Percentiles rank a stretch among this genome's conserved stretches.
Conservation (phyloP, 768 basidiomycete genomes). For the Xanthoconium purpureum region DNA sequence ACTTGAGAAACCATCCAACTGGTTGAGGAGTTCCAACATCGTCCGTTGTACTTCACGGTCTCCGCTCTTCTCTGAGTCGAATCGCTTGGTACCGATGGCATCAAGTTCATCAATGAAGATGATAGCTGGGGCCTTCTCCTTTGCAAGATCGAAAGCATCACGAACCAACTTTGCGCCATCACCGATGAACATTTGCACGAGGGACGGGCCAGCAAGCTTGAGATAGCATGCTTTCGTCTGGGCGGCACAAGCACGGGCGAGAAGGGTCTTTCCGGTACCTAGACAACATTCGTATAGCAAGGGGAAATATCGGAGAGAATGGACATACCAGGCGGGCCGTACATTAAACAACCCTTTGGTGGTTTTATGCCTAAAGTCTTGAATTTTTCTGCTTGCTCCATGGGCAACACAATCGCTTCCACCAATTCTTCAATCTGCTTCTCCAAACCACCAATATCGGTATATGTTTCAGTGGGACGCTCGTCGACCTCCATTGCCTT, state of each 20-base stretch:
- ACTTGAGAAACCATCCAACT: conserved; percentile 95
- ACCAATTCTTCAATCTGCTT: conserved; percentile 99
- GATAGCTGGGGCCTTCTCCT: conserved; percentile 98
- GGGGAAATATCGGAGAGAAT: background rate
- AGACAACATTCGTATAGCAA: conserved; percentile 1
- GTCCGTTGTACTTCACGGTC: conserved; percentile 99
- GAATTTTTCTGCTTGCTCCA: conserved; percentile 98
- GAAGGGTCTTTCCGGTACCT: conserved; percentile 96
- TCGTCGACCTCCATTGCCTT: conserved; percentile 99
- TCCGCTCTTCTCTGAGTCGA: conserved; percentile 98
- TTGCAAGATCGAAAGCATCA: conserved; percentile 96
- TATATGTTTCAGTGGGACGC: conserved; percentile 94
- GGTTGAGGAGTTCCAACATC: conserved; percentile 99
- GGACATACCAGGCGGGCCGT: conserved; percentile 85
- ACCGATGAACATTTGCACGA: conserved; percentile 99
- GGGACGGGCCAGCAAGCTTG: conserved; percentile 94
- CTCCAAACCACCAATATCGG: conserved; percentile 96
- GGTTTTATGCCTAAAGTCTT: conserved; percentile 97
- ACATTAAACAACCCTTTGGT: conserved; percentile 98
- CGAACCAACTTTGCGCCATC: conserved; percentile 98
- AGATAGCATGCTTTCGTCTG: conserved; percentile 98
- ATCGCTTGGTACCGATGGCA: conserved; percentile 98
- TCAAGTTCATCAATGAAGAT: conserved; percentile 99
- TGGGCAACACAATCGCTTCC: conserved; percentile 96
- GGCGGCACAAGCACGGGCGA: conserved; percentile 96